These are phyloP conservation scores for Aspergillus sp. DNA, from an alignment of 2,329 filamentous ascomycete species.

Conservation along the genomic window DNA sequence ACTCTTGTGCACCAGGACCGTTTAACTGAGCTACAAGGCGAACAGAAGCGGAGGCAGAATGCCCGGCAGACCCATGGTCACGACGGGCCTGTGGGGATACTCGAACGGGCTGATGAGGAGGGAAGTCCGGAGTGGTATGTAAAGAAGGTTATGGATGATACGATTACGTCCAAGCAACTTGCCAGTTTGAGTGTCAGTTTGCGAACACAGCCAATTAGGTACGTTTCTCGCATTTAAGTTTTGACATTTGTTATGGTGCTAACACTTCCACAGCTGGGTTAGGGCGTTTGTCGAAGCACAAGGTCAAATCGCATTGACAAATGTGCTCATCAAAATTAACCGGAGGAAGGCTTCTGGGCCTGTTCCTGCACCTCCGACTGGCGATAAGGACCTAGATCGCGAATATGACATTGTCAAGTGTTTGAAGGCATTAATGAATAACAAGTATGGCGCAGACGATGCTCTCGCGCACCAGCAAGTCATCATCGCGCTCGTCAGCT, in stretches of 20 bases:
- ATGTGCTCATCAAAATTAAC: constrained; percentile 88
- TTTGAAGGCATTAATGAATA: constrained; percentile 96
- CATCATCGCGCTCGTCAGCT: constrained; percentile 77
- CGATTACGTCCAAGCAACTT: constrained; percentile 81
- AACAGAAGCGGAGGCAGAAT: constrained; percentile 78
- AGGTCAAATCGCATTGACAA: constrained; percentile 91
- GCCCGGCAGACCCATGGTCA: constrained; percentile 62
- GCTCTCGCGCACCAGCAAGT: constrained; percentile 85
- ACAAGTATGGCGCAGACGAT: constrained; percentile 97
- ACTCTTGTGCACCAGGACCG: constrained; percentile 92
- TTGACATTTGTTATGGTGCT: neutral
- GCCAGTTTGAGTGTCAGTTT: constrained; percentile 91
- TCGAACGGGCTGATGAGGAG: constrained; percentile 81
- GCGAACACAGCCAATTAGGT: constrained; percentile 84
- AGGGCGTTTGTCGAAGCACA: constrained; percentile 95
- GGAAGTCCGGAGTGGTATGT: constrained; percentile 98
- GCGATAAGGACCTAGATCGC: constrained; percentile 75
- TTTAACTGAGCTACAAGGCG: constrained; percentile 85
- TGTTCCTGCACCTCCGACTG: constrained; percentile 53
- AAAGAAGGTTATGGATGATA: constrained; percentile 92
- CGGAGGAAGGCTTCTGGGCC: constrained; percentile 72
- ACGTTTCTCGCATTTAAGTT: constrained; percentile 8
- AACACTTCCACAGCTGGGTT: constrained; percentile 61
- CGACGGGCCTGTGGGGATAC: constrained; percentile 58
- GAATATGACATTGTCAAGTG: constrained; percentile 98